These are phyloP conservation scores for Oehlia diaphana DNA, from an alignment of 192 early-diverging fungal genomes.

Conservation along the genomic window DNA sequence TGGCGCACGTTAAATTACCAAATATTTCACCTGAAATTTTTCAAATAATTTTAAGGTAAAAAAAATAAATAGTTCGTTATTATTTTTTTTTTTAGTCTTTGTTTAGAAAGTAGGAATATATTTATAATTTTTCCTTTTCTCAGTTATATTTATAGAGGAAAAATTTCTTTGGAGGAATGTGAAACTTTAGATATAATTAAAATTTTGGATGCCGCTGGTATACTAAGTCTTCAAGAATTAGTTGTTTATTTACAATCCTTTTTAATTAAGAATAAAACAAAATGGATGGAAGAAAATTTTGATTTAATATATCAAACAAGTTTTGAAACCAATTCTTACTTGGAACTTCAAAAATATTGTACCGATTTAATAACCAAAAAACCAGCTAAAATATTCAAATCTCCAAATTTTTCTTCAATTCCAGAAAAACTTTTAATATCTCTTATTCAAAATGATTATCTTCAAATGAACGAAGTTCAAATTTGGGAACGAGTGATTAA, in stretches of 20 bases:
- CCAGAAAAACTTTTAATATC: not conserved
- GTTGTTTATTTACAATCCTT: no score
- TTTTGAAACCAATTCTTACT: no score
- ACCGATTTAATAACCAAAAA: not conserved
- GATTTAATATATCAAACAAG: no score
- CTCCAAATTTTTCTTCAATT: not conserved
- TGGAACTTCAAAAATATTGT: not conserved
- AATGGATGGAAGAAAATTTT: no score
- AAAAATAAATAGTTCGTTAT: no score
- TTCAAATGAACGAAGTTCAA: not conserved
- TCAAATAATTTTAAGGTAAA: no score
- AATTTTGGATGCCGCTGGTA: not conserved
- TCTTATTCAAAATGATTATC: not conserved
- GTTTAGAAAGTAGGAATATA: no score
- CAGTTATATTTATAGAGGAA: slow-evolving; percentile 4
- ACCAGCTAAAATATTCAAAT: no score
- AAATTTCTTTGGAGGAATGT: not conserved
- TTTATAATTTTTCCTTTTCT: no score
- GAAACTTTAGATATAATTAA: not conserved
- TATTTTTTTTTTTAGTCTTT: no score
- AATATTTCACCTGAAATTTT: no score
- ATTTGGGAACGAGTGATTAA: not conserved
- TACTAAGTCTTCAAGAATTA: not conserved
- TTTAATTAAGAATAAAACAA: not conserved
- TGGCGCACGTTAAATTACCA: no score